Evolutionary conservation across 2,329 filamentous ascomycete species (phyloP).

Genomic region (Diaporthe amygdali): DNA sequence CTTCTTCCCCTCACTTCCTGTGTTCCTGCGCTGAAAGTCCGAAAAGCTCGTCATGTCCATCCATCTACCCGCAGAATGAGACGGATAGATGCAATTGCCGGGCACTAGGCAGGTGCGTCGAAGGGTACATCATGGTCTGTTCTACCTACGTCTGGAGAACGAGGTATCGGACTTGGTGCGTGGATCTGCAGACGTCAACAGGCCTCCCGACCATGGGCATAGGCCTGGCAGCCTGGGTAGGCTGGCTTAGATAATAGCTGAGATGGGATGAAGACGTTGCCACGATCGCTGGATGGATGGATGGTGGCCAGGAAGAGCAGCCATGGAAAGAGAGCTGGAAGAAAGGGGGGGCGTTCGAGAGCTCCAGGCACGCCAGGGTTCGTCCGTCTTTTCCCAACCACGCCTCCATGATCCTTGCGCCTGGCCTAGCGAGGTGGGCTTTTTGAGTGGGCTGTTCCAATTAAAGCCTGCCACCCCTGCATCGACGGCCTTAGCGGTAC

Average conservation of each 20-base stretch:
- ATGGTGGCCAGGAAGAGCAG: background rate
- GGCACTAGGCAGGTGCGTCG: background rate
- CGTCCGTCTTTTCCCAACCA: conserved; percentile 11
- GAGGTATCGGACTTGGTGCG: background rate
- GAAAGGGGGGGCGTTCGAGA: conserved; percentile 6
- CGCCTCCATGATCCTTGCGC: conserved; percentile 1
- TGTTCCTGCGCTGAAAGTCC: background rate
- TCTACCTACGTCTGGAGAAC: background rate
- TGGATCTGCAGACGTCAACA: background rate
- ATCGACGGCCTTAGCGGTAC: conserved; percentile 8
- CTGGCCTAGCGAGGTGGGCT: conserved; percentile 1
- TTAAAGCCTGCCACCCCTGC: conserved; percentile 26
- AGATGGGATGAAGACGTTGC: background rate
- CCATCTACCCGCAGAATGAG: background rate
- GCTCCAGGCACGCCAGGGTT: conserved; percentile 1
- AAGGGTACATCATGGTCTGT: background rate
- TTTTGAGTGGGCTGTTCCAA: conserved; percentile 19
- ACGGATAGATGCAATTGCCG: background rate
- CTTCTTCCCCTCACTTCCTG: background rate
- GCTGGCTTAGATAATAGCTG: background rate
- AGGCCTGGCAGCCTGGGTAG: background rate
- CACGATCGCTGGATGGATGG: background rate
- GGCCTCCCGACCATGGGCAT: background rate
- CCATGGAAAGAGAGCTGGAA: background rate
- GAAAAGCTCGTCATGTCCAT: background rate